Evolutionary conservation across 1,139 yeast genomes (phyloP).

Genomic region (Candida tetrigidarum): DNA sequence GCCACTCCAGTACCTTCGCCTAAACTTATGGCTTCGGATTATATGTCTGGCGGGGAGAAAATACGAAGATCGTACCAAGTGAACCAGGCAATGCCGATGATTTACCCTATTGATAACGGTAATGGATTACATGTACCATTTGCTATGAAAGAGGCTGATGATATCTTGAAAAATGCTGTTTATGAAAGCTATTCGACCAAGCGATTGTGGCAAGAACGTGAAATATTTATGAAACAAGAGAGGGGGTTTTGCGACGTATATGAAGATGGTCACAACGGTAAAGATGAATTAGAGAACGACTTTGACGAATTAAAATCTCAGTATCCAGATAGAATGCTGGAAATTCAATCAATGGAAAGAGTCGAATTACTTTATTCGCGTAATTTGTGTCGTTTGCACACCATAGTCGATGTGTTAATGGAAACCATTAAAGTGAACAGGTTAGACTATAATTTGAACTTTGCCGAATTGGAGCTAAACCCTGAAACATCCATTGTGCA

Average conservation of each 20-base stretch:
- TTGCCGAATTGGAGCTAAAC: conserved; percentile 44
- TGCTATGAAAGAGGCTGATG: conserved; percentile 77
- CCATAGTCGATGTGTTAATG: conserved; percentile 64
- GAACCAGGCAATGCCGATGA: conserved; percentile 77
- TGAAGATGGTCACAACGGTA: conserved; percentile 18
- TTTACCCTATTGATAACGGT: conserved; percentile 55
- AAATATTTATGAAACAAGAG: conserved; percentile 73
- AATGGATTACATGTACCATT: conserved; percentile 53
- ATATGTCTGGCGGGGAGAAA: conserved; percentile 63
- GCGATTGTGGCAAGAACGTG: conserved; percentile 75
- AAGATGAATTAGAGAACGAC: conserved; percentile 26
- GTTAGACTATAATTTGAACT: conserved; percentile 38
- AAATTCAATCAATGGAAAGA: conserved; percentile 51
- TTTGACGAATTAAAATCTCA: conserved; percentile 20
- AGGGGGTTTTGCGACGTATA: conserved; percentile 60
- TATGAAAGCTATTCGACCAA: conserved; percentile 66
- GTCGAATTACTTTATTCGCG: conserved; percentile 64
- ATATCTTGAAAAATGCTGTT: conserved; percentile 61
- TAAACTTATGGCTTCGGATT: conserved; percentile 63
- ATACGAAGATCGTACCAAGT: conserved; percentile 76
- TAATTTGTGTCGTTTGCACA: conserved; percentile 58
- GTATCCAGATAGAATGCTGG: conserved; percentile 36
- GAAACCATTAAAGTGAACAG: conserved; percentile 61
- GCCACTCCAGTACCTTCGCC: conserved; percentile 95
- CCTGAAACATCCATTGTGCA: conserved; percentile 34